phyloP scores from a whole-genome alignment of 306 rosid genomes.

The Psophocarpus tetragonolobus region DNA sequence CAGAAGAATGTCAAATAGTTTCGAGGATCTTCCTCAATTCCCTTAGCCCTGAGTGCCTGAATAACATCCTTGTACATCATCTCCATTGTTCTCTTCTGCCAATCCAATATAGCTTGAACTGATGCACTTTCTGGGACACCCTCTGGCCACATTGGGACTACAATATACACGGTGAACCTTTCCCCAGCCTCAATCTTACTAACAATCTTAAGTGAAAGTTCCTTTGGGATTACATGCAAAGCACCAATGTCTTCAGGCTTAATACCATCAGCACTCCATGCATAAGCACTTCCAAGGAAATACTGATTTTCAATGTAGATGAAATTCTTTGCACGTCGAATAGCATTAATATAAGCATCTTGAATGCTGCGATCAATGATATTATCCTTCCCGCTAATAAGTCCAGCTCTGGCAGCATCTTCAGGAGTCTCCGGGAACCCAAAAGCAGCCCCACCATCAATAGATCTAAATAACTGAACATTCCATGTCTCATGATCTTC shows the following conservation, averaged over 20 bases:
- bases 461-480: constrained; percentile 77
- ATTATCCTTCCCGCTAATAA: constrained; percentile 72
- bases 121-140: constrained; percentile 77
- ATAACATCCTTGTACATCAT: constrained; percentile 70
- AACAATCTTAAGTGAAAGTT: constrained; percentile 69
- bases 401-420: constrained; percentile 75
- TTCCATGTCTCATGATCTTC: constrained; percentile 73
- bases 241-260: constrained; percentile 69
- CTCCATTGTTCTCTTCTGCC: constrained; percentile 78
- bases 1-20: constrained; percentile 81
- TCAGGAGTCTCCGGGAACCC: constrained; percentile 80
- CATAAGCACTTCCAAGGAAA: constrained; percentile 73
- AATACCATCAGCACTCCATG: constrained; percentile 57
- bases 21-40: constrained; percentile 66
- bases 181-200: constrained; percentile 80
- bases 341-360: constrained; percentile 71
- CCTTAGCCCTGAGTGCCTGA: constrained; percentile 62
- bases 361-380: constrained; percentile 77
- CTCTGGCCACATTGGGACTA: constrained; percentile 83
- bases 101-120: constrained; percentile 77
- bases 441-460: constrained; percentile 81
- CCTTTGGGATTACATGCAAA: constrained; percentile 70
- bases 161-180: constrained; percentile 63
- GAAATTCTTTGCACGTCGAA: constrained; percentile 71
- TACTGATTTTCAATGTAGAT: constrained; percentile 77